Evolutionary conservation across 108 stramenopile species (phyloP), one percentile per base, ranked within the genome.

Genomic region (Skeletonema menzelii): DNA sequence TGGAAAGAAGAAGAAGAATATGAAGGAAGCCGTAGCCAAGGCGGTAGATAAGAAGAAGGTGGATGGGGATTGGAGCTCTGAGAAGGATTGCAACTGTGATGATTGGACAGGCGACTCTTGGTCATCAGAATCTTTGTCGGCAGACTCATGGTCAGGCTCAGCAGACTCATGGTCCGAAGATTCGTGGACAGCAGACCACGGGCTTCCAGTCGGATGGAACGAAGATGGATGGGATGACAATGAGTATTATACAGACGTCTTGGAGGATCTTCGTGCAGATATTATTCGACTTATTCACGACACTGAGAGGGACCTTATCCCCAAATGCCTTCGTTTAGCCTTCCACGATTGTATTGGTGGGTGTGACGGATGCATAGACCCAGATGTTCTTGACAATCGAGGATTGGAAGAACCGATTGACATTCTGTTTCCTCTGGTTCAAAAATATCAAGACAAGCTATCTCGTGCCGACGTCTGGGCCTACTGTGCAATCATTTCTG

Each of bases 401-500:
- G 85, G 85, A 14, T 59, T 88, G 27, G 40, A 65, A 5, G 70
- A 49, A 19, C 83, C 84, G 5, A 81, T 88, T 27, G 62, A 80
- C 37, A 79, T 82, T 27, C 55, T 88, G 12, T 35, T 46, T 30
- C 30, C 63, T 1, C 26, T 88, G 53, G 85, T 85, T 1, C 47
- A 70, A 42, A 40, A 46, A 12, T 80, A 77, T 56, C 46, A 17
- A 31, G 44, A 66, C 26, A 55, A 32, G n/a, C 56, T 65, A 24
- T 82, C 84, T 14, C 73, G 84, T 13, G 83, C 84, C 8, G 87
- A 88, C 37, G 74, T 88, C 65, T 86, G 87, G 87, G 74, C 78
- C 49, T 53, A 85, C 27, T 73, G 78, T 40, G 79, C 77, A 11
- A 30, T 88, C 17, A 67, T 80, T 3, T 83, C 74, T 14, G 77